phyloP scores from a whole-genome alignment of 495 filamentous ascomycete genomes.

The Bacidia rubella region DNA sequence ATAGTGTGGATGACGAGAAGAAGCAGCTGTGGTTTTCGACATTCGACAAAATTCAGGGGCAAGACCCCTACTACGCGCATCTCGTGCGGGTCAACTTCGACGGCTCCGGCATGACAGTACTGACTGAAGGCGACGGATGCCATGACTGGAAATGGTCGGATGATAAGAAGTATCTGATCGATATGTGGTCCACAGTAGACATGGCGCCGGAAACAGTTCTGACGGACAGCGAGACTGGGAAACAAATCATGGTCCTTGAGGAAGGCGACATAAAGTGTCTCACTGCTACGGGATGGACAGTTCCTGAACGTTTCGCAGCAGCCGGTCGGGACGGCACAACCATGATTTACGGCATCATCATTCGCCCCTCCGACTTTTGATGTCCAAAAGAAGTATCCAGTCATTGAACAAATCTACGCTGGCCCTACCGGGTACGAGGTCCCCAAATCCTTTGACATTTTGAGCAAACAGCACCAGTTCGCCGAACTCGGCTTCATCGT shows the following conservation, averaged over 20 bases:
- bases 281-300: constrained; percentile 1
- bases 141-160: constrained; percentile 16
- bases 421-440: constrained; percentile 15
- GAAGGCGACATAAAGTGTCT: constrained; percentile 8
- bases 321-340: constrained; percentile 16
- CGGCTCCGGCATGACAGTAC: constrained; percentile 14
- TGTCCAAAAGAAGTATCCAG: constrained; percentile 16
- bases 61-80: constrained; percentile 19
- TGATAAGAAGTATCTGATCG: constrained; percentile 12
- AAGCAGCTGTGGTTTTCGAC: constrained; percentile 15
- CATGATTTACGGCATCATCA: constrained; percentile 15
- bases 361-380: constrained; percentile 14
- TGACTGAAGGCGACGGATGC: constrained; percentile 16
- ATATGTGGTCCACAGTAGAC: constrained; percentile 17
- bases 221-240: constrained; percentile 11
- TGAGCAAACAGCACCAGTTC: constrained; percentile 8
- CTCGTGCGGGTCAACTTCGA: constrained; percentile 17
- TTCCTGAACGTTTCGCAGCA: constrained; percentile 13
- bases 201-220: constrained; percentile 11
- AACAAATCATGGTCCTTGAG: constrained; percentile 11
- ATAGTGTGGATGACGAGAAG: constrained; percentile 13
- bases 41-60: constrained; percentile 10
- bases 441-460: constrained; percentile 10
- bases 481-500: constrained; percentile 18
- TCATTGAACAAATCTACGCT: constrained; percentile 19